Evolutionary conservation across 805 yeast genomes (phyloP).

Genomic region (Saccharomycopsis guyanensis): DNA sequence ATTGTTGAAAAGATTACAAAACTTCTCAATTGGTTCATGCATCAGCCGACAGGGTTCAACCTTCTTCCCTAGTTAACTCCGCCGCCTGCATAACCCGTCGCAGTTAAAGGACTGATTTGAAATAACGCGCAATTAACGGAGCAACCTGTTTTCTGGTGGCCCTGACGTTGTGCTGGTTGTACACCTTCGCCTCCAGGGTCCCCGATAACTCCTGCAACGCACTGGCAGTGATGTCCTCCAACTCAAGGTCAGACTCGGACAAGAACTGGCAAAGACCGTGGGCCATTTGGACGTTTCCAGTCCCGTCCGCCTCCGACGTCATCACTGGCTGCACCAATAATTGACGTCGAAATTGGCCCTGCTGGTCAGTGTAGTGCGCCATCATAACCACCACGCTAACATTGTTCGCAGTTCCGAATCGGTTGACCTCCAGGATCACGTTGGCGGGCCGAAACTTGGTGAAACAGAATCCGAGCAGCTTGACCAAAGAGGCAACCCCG

Average conservation of each 20-base stretch:
- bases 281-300: no score
- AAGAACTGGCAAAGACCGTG: no score
- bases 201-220: background rate
- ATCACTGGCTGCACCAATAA: constrained; percentile 27
- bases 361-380: constrained; percentile 35
- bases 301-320: no score
- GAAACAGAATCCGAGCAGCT: constrained; percentile 48
- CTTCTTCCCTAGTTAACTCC: no score
- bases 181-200: background rate
- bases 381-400: constrained; percentile 36
- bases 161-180: constrained; percentile 40
- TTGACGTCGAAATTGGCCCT: constrained; percentile 36
- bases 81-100: no score
- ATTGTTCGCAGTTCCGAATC: constrained; percentile 25
- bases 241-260: background rate
- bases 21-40: no score
- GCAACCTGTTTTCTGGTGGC: constrained; percentile 87
- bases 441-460: constrained; percentile 23
- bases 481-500: constrained; percentile 75
- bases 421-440: constrained; percentile 26
- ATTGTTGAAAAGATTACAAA: no score
- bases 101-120: no score
- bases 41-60: no score
- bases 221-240: no score
- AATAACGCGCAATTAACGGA: constrained; percentile 37